A percentile compares a stretch with the other conserved stretches of the same genome.
phyloP scores from a whole-genome alignment of 2,329 filamentous ascomycete species.

The Plenodomus tracheiphilus region DNA sequence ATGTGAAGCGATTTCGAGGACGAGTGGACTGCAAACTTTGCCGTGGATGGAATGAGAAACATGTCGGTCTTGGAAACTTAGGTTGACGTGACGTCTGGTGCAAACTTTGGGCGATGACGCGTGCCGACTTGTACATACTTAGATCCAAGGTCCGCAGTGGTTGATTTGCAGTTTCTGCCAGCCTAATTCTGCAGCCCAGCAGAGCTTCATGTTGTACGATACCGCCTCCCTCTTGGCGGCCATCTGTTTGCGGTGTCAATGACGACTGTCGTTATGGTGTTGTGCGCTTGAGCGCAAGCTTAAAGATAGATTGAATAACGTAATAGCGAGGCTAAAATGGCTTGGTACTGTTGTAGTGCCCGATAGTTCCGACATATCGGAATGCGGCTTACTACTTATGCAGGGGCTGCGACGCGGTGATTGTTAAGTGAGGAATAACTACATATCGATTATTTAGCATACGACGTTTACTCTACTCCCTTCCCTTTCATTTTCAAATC shows the following conservation, averaged over 20 bases:
- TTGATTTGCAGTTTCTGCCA: neutral
- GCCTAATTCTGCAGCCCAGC: constrained; percentile 7
- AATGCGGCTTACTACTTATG: constrained; percentile 5
- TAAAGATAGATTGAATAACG: constrained; percentile 12
- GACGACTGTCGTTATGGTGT: constrained; percentile 14
- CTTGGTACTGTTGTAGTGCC: neutral
- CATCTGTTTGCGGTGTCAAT: constrained; percentile 15
- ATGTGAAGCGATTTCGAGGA: constrained; percentile 1
- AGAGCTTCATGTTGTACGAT: constrained; percentile 12
- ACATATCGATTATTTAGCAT: constrained; percentile 3
- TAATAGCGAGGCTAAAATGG: constrained; percentile 22
- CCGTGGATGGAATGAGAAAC: neutral
- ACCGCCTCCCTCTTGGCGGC: constrained; percentile 17
- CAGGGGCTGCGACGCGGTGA: constrained; percentile 6
- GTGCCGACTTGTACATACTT: constrained; percentile 14
- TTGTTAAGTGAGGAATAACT: neutral
- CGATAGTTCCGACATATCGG: neutral
- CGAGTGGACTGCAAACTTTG: neutral
- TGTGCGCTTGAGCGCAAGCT: constrained; percentile 1
- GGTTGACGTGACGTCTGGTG: constrained; percentile 5
- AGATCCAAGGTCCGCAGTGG: constrained; percentile 2
- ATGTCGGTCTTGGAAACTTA: neutral
- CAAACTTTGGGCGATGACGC: constrained; percentile 13
- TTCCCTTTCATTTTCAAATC: constrained; percentile 37
- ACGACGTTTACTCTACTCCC: constrained; percentile 26